Evolutionary conservation across 148 eudicot species (phyloP), one percentile per base, ranked within the genome.

Genomic region (Vaccinium darrowii): DNA sequence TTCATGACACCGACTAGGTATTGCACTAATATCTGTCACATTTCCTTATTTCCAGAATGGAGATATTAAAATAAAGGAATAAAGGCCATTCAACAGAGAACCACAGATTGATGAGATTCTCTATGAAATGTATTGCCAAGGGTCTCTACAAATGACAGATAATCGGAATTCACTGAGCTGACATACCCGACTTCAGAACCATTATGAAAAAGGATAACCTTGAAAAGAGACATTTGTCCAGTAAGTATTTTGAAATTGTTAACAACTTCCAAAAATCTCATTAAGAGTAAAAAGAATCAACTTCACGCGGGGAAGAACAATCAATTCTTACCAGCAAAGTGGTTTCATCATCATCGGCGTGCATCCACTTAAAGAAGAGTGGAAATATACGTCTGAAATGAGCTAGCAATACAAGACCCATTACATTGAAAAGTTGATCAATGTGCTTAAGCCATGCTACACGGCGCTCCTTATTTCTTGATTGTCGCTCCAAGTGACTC

Each of bases 291-390:
- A 84, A 47, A 49, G 58, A 76, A 58, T 58, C 53, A 80, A 43
- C 33, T 80, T 43, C 49, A 54, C 39, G 33, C 5, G 25, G 33
- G 73, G 81, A 62, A 52, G 50, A 72, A 27, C 23, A 79, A 79
- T 58, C 36, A 76, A 53, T 76, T 87, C 86, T 87, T 89, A 97
- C 99, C 98, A 97, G 87, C 78, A 94, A 50, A 88, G 94, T 92
- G 63, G 96, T 93, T 88, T 91, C 94, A 82, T 97, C 98, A 87
- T 97, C 99, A 90, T 94, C 99, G 76, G 93, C 93, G 89, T 95
- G 99, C 92, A 97, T 91, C 99, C 99, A 97, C 86, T 89, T 88
- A 88, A 97, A 94, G 93, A 94, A 94, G 76, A 97, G 94, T 62
- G 98, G 98, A 84, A 97, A 93, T 85, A 97, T 80, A 33, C 95